phyloP scores from a whole-genome alignment of 768 basidiomycete species.

The Pulveroboletus sp. region DNA sequence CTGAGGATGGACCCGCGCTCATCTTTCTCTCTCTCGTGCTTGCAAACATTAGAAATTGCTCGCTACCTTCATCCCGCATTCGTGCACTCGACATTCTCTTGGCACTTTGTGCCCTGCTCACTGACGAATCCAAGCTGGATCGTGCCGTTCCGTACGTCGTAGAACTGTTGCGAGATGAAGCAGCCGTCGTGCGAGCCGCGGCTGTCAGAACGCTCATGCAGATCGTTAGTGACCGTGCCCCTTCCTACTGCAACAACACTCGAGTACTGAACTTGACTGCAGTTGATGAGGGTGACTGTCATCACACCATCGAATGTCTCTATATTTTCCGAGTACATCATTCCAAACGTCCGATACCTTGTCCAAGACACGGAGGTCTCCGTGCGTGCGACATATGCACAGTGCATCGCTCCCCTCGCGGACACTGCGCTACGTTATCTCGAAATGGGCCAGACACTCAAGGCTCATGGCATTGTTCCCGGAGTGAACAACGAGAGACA shows the following conservation, averaged over 20 bases:
- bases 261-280: slow-evolving; percentile 26
- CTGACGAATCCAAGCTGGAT: slow-evolving; percentile 94
- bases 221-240: slow-evolving; percentile 51
- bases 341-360: slow-evolving; percentile 83
- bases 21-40: slow-evolving; percentile 84
- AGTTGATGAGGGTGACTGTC: slow-evolving; percentile 62
- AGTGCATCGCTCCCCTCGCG: slow-evolving; percentile 79
- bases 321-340: slow-evolving; percentile 93
- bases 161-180: slow-evolving; percentile 82
- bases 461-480: slow-evolving; percentile 66
- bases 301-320: slow-evolving; percentile 60
- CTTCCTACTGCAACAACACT: not conserved
- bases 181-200: slow-evolving; percentile 73
- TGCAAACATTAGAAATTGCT: slow-evolving; percentile 85
- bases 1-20: slow-evolving; percentile 84
- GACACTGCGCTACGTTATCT: slow-evolving; percentile 84
- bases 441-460: slow-evolving; percentile 90
- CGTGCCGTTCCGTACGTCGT: slow-evolving; percentile 90
- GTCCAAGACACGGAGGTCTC: slow-evolving; percentile 80
- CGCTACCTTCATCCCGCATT: slow-evolving; percentile 79
- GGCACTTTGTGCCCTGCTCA: slow-evolving; percentile 72
- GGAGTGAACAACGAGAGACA: slow-evolving; percentile 43
- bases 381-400: slow-evolving; percentile 78
- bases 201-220: slow-evolving; percentile 77
- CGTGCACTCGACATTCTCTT: slow-evolving; percentile 83